phyloP scores from a whole-genome alignment of 257 asterid genomes.

The Nicotiana sylvestris region DNA sequence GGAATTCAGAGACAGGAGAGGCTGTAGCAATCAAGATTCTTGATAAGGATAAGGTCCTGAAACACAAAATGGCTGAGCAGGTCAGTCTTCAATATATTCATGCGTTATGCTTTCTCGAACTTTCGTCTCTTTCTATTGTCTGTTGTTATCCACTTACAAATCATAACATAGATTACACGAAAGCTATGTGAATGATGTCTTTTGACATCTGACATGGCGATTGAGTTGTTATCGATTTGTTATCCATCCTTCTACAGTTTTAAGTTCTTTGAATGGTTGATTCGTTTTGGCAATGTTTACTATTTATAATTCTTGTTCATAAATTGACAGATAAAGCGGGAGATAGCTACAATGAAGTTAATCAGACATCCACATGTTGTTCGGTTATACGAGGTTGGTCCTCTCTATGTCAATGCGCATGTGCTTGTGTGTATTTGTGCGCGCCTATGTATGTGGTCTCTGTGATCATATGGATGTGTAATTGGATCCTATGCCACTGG shows the following conservation, averaged over 20 bases:
- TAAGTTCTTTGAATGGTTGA: constrained; percentile 14
- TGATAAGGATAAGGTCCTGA: constrained; percentile 89
- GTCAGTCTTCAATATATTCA: constrained; percentile 25
- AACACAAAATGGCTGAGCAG: constrained; percentile 96
- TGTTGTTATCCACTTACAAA: not conserved
- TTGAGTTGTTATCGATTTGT: not conserved
- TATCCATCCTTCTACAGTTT: not conserved
- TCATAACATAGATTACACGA: not conserved
- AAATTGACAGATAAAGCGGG: constrained; percentile 71
- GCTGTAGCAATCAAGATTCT: constrained; percentile 82
- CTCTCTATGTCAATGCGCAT: not conserved
- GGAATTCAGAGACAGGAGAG: constrained; percentile 74
- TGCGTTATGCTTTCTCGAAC: not conserved
- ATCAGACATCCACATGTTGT: constrained; percentile 85
- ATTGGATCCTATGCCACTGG: not conserved
- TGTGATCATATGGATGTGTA: not conserved
- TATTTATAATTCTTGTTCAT: not conserved
- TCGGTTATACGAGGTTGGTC: constrained; percentile 61
- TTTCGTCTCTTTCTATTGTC: not conserved
- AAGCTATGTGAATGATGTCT: not conserved
- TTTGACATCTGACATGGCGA: not conserved
- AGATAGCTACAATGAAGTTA: constrained; percentile 86
- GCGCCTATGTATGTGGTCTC: not conserved
- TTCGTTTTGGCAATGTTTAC: not conserved
- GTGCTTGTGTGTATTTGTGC: not conserved